These are phyloP conservation scores for Pythium rishiriense DNA, from an alignment of 352 stramenopile genomes.

Conservation along the genomic window DNA sequence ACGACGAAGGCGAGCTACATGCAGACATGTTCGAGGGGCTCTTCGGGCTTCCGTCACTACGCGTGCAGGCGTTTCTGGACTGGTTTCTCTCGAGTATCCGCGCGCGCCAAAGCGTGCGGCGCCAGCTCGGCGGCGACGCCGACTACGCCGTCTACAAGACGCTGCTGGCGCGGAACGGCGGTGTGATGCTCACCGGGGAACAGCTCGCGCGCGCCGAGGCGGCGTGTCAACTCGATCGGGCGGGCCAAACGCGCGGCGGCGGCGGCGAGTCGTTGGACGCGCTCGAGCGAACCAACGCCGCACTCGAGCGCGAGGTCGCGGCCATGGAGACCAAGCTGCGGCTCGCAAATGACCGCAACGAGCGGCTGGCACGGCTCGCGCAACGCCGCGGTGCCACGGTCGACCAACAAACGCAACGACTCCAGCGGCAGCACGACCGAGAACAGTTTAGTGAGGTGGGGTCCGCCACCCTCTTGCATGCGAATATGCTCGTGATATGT, in stretches of 20 bases:
- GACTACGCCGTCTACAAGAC: slow-evolving; percentile 38
- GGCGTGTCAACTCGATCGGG: slow-evolving; percentile 19
- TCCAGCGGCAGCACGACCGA: slow-evolving; percentile 13
- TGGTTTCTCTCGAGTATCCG: slow-evolving; percentile 39
- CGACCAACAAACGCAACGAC: slow-evolving; percentile 16
- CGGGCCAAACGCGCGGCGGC: slow-evolving; percentile 3
- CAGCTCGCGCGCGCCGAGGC: slow-evolving; percentile 28
- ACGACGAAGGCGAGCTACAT: slow-evolving; percentile 33
- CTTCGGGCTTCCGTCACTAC: slow-evolving; percentile 41
- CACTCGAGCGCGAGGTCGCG: slow-evolving; percentile 33
- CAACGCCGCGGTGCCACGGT: slow-evolving; percentile 18
- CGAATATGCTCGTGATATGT: no score
- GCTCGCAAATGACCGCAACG: slow-evolving; percentile 30
- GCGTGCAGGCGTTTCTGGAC: slow-evolving; percentile 46
- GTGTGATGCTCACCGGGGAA: slow-evolving; percentile 23
- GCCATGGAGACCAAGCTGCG: slow-evolving; percentile 33
- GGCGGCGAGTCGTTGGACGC: slow-evolving; percentile 33
- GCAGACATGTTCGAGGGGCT: slow-evolving; percentile 38
- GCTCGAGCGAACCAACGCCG: slow-evolving; percentile 23
- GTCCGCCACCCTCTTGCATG: neutral
- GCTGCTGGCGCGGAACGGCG: slow-evolving; percentile 15
- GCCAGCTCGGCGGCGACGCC: slow-evolving; percentile 17
- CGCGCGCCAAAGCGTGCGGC: slow-evolving; percentile 34
- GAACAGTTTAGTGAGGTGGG: slow-evolving; percentile 31
- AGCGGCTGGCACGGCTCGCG: slow-evolving; percentile 31